Conservation (phyloP, 2,329 filamentous ascomycete species). For the Sporothrix euskadiensis region DNA sequence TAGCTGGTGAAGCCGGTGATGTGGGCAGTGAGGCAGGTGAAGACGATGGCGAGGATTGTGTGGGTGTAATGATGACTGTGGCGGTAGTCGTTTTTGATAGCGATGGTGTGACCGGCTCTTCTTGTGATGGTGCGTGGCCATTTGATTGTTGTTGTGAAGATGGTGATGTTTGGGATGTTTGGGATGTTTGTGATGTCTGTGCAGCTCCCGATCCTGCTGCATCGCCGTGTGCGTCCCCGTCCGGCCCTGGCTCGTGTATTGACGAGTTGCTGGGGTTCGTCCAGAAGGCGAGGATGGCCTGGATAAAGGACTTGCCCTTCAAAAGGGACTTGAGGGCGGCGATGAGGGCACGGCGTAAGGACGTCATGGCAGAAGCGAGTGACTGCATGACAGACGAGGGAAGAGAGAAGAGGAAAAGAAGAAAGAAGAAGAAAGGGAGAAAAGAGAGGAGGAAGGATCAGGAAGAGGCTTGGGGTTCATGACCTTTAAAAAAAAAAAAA, state of each 20-base stretch:
- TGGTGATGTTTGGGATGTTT: neutral
- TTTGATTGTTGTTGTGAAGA: neutral
- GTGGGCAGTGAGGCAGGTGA: conserved; percentile 13
- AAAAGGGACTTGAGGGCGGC: conserved; percentile 60
- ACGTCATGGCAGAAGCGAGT: conserved; percentile 59
- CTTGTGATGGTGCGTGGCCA: conserved; percentile 16
- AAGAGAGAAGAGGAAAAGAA: neutral
- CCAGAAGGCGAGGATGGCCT: conserved; percentile 59
- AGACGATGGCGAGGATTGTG: conserved; percentile 16
- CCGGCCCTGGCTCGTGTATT: neutral
- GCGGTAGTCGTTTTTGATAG: conserved; percentile 9
- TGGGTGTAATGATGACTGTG: conserved; percentile 10
- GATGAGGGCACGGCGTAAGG: conserved; percentile 55
- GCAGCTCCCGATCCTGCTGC: neutral
- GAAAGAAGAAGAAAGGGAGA: conserved; percentile 10
- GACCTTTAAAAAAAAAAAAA: conserved; percentile 10
- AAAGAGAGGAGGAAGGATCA: conserved; percentile 5
- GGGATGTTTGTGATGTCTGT: neutral
- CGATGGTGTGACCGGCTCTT: conserved; percentile 7
- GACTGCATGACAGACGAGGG: conserved; percentile 46
- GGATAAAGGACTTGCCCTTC: conserved; percentile 59
- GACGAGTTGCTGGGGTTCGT: conserved; percentile 41
- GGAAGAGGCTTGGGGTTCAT: conserved; percentile 13
- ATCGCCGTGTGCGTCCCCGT: neutral
- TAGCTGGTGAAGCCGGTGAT: conserved; percentile 6